These are phyloP conservation scores for Daldinia sp. DNA, from an alignment of 2,329 filamentous ascomycete genomes.

Conservation along the genomic window DNA sequence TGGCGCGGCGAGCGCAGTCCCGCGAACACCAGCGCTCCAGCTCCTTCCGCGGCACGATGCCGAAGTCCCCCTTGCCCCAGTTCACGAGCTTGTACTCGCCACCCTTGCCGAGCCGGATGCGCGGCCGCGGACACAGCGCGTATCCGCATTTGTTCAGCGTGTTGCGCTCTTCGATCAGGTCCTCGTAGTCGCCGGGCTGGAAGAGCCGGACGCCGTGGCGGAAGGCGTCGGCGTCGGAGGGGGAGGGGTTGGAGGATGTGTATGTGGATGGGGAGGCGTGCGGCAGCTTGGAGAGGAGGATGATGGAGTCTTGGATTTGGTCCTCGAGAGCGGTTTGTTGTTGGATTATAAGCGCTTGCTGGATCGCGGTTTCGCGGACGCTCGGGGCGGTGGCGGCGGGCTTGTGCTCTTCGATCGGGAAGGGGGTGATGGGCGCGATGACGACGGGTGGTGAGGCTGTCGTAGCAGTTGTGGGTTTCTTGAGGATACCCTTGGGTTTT, in stretches of 20 bases:
- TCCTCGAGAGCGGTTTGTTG: conserved; percentile 81
- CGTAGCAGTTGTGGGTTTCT: conserved; percentile 60
- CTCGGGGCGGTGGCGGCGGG: conserved; percentile 47
- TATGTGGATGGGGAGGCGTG: conserved; percentile 41
- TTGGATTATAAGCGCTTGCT: conserved; percentile 85
- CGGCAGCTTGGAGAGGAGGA: conserved; percentile 73
- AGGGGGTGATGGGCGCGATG: conserved; percentile 28
- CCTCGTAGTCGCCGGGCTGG: conserved; percentile 88
- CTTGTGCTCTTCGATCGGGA: conserved; percentile 46
- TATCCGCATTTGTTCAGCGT: conserved; percentile 86
- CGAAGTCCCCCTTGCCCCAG: conserved; percentile 61
- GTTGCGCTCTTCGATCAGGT: conserved; percentile 87
- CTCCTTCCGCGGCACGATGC: conserved; percentile 75
- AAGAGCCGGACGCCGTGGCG: conserved; percentile 74
- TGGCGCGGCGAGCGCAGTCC: conserved; percentile 77
- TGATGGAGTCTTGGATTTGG: conserved; percentile 74
- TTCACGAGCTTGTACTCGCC: conserved; percentile 74
- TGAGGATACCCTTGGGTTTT: conserved; percentile 66
- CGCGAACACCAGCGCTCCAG: conserved; percentile 88
- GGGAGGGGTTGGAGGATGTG: conserved; percentile 29
- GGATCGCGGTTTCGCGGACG: conserved; percentile 72
- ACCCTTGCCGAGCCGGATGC: conserved; percentile 61
- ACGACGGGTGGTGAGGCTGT: conserved; percentile 42
- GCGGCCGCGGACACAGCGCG: conserved; percentile 74
- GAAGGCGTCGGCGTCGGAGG: conserved; percentile 62